Base-by-base conservation (phyloP, 129 eudicot genomes). In the Saposhnikovia divaricata region DNA sequence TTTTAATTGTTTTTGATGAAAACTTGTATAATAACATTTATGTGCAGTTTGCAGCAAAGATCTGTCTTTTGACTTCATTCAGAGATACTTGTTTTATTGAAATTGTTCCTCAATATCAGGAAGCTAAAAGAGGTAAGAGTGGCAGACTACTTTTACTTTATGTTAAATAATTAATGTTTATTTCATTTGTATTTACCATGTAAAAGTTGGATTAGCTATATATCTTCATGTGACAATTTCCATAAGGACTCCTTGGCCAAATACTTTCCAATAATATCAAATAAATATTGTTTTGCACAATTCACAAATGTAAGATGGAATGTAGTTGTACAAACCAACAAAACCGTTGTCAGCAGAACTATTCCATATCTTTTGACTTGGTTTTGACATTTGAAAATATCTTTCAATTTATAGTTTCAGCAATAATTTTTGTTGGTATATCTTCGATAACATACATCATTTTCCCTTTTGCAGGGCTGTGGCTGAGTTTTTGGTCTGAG, bases 401-500 rank as follows among this genome's bases (percentile, higher is more conserved):
- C 25, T 48, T 48, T 53, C 63, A 55, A 3, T 55, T 55, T 5
- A 19, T 55, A 19, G n/a, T 55, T 55, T 6, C 11, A 55, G 25
- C 61, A 53, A 19, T 23, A 55, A 23, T 5, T 9, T n/a, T 10
- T 3, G 15, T n/a, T 61, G 13, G 3, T 71, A 9, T 55, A 53
- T 72, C 21, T 31, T 28, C 0, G 9, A n/a, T 61, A 61, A 14
- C 23, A 8, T 72, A 25, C 42, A 69, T 53, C 27, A 10, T 44
- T 45, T 48, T 38, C 37, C 40, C 42, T 86, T 43, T 31, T 77
- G 75, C 86, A 91, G 97, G 88, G 80, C 61, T 92, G 81, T 92
- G 97, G 97, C 85, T 92, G 72, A 92, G 97, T 82, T 92, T 90
- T 79, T 92, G 97, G 97, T 87, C 92, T 53, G 97, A 92, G 80